Evolutionary conservation across 2,329 filamentous ascomycete species (phyloP).

Genomic region (Lecanicillium sp.): DNA sequence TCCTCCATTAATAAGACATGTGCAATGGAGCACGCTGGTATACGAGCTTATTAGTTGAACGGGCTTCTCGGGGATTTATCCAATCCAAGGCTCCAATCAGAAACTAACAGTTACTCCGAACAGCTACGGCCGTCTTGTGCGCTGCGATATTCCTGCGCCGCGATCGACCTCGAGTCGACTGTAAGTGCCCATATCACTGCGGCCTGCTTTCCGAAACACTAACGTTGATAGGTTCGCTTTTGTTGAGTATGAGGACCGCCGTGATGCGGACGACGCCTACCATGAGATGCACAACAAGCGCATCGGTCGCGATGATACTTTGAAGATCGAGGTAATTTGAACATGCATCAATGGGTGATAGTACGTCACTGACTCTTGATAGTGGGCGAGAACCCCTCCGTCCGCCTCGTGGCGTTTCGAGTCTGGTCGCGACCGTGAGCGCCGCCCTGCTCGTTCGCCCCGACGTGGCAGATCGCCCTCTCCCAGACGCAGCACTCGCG

Average conservation of each 20-base stretch:
- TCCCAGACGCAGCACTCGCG: conserved; percentile 68
- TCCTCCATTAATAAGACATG: neutral
- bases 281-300: conserved; percentile 99
- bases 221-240: conserved; percentile 70
- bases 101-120: conserved; percentile 37
- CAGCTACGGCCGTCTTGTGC: conserved; percentile 95
- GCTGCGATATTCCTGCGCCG: conserved; percentile 95
- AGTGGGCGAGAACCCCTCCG: conserved; percentile 98
- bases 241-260: conserved; percentile 97
- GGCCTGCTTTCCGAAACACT: neutral
- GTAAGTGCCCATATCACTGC: conserved; percentile 53
- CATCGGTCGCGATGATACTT: conserved; percentile 85
- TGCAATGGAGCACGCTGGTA: conserved; percentile 9
- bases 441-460: conserved; percentile 55
- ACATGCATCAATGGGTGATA: neutral
- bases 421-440: conserved; percentile 73
- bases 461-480: conserved; percentile 69
- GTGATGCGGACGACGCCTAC: conserved; percentile 97
- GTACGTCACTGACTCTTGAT: conserved; percentile 14
- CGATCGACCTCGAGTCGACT: conserved; percentile 89
- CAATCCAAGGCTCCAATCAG: conserved; percentile 24
- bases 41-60: conserved; percentile 7
- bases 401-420: conserved; percentile 99
- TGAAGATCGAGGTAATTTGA: conserved; percentile 87
- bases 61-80: conserved; percentile 2